Base-by-base conservation (phyloP, 371 early-diverging fungal genomes). In the Parasitella parasitica region DNA sequence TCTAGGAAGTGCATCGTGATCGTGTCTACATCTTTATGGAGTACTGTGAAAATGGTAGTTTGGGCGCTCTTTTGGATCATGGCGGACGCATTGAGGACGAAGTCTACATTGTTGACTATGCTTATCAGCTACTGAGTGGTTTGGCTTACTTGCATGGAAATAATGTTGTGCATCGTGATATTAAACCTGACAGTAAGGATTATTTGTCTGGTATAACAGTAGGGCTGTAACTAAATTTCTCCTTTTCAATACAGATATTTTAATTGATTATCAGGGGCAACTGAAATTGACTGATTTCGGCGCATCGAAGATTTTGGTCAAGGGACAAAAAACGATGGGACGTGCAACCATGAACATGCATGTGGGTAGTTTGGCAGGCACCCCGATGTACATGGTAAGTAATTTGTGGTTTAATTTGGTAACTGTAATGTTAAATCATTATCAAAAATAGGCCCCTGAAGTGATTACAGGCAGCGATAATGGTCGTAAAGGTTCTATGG, bases 21-120 rank as follows among this genome's bases (percentile, higher is more conserved):
- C 90, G 91, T 70, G 90, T 94, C 4, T 93, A 86, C 59, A 89
- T 96, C 41, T 95, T 97, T 68, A 94, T 97, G 94, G 98, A 97
- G 73, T 94, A 93, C 71, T 93, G 94, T 68, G 87, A 91, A 59
- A 85, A 89, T 37, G 95, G 96, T 37, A 91, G 91, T 63, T 66
- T 97, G 53, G 87, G 89, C 3, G 80, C 85, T 38, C 64, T 94
- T 32, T 72, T 97, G 27, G 89, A 87, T 63, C 91, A 94, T 64
- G 85, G 89, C 55, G 93, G 93, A 24, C 80, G 90, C 28, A 86
- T 92, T 43, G 91, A 86, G 58, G 90, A 91, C 64, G 91, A 92
- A 62, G 70, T 77, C 43, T 83, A 91, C 38, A 79, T 90, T 54
- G 86, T 89, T 59, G 82, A 87, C 20, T 92, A 91, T 69, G 87